A percentile compares a stretch with the other conserved stretches of the same genome.
These are phyloP conservation scores for Aspergillus panamensis DNA, from an alignment of 495 filamentous ascomycete species.

Conservation along the genomic window DNA sequence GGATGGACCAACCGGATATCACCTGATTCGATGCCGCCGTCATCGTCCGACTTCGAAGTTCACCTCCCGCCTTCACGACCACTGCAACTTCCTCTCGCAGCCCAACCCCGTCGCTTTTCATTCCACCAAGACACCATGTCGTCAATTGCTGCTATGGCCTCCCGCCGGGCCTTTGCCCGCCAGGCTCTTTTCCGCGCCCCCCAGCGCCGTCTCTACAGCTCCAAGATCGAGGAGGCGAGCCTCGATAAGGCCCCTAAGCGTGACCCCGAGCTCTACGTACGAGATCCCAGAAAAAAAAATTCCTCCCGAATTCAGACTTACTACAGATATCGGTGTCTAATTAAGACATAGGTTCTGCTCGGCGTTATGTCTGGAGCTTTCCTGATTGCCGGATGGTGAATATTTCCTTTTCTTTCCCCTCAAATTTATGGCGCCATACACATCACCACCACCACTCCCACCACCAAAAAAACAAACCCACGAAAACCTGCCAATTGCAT, in stretches of 20 bases:
- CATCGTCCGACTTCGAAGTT: slow-evolving; percentile 36
- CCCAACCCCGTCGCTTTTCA: slow-evolving; percentile 15
- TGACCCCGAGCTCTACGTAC: slow-evolving; percentile 81
- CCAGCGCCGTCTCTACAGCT: slow-evolving; percentile 42
- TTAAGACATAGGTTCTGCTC: slow-evolving; percentile 65
- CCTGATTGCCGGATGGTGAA: slow-evolving; percentile 74
- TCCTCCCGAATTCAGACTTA: slow-evolving; percentile 7
- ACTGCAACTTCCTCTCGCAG: slow-evolving; percentile 20
- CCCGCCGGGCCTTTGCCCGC: slow-evolving; percentile 48
- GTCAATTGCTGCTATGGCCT: slow-evolving; percentile 50
- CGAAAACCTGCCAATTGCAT: not conserved
- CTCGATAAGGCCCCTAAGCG: slow-evolving; percentile 66
- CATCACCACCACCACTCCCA: not conserved
- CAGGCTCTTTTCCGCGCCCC: slow-evolving; percentile 42
- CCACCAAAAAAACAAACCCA: slow-evolving; percentile 1
- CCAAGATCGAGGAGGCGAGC: slow-evolving; percentile 46
- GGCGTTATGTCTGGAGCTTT: slow-evolving; percentile 90
- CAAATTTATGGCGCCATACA: not conserved
- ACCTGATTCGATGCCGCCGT: slow-evolving; percentile 35
- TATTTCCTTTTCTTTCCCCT: not conserved
- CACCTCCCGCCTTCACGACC: slow-evolving; percentile 25
- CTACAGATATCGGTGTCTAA: slow-evolving; percentile 16
- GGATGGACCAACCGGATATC: slow-evolving; percentile 27
- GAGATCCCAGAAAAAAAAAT: slow-evolving; percentile 21
- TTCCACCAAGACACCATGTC: slow-evolving; percentile 44